These are phyloP conservation scores for Colletotrichum sp. DNA, from an alignment of 2,329 filamentous ascomycete species.

Conservation along the genomic window DNA sequence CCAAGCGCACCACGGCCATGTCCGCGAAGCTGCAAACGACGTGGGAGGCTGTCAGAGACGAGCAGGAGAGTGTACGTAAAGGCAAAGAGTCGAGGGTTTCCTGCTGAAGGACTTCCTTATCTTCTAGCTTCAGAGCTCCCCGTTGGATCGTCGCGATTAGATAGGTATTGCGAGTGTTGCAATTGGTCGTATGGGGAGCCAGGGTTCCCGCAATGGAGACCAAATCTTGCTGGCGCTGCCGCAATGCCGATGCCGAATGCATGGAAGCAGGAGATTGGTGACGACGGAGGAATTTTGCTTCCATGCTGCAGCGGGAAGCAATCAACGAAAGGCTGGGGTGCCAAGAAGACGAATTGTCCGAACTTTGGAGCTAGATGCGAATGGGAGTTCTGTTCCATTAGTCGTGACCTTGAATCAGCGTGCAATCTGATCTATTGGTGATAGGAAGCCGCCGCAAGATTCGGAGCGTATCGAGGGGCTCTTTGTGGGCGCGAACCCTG, in stretches of 20 bases:
- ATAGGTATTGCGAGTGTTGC: neutral
- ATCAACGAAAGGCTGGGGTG: neutral
- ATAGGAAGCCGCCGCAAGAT: neutral
- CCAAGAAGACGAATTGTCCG: neutral
- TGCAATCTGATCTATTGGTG: neutral
- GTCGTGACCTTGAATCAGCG: neutral
- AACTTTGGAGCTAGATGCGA: neutral
- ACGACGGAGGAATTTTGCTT: neutral
- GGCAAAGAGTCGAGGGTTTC: neutral
- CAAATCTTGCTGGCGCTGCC: slow-evolving; percentile 1
- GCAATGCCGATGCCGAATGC: slow-evolving; percentile 6
- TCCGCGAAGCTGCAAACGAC: slow-evolving; percentile 1
- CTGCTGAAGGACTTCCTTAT: slow-evolving; percentile 1
- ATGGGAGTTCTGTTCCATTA: neutral
- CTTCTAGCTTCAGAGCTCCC: neutral
- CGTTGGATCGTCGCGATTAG: neutral
- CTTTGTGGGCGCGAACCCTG: neutral
- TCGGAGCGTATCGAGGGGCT: neutral
- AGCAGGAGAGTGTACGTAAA: neutral
- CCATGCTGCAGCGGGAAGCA: neutral
- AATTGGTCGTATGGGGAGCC: neutral
- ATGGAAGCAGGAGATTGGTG: neutral
- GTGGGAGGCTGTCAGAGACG: neutral
- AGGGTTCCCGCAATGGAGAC: slow-evolving; percentile 2
- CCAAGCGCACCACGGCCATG: neutral